These are phyloP conservation scores for Phyllosticta ampelicida DNA, from an alignment of 2,329 filamentous ascomycete species.

Conservation along the genomic window DNA sequence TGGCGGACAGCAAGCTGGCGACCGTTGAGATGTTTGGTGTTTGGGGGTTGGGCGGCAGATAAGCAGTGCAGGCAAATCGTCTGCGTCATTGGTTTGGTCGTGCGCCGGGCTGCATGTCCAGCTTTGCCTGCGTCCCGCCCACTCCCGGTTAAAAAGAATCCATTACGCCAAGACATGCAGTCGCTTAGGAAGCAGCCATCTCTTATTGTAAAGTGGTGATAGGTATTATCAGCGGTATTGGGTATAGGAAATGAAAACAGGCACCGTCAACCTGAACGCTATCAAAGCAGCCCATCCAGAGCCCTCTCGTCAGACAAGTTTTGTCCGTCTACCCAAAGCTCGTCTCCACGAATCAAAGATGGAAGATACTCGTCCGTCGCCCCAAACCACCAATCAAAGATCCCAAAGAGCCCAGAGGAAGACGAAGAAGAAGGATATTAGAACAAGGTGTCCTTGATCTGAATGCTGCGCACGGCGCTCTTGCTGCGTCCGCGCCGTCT, in stretches of 20 bases:
- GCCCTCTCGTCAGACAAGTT: background rate
- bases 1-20: background rate
- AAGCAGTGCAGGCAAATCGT: background rate
- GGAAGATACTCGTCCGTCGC: background rate
- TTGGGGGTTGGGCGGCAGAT: background rate
- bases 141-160: background rate
- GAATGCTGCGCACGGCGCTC: constrained; percentile 3
- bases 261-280: background rate
- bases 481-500: constrained; percentile 14
- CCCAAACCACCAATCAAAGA: background rate
- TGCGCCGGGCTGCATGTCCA: background rate
- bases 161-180: background rate
- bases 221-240: background rate
- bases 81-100: constrained; percentile 9
- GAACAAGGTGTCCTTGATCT: background rate
- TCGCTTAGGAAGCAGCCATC: background rate
- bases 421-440: too few relatives aligned
- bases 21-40: background rate
- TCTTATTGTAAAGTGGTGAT: background rate
- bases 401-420: background rate
- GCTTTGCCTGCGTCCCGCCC: background rate
- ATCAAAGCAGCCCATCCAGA: background rate
- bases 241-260: background rate
- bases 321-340: background rate
- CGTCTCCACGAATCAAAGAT: background rate